phyloP scores from a whole-genome alignment of 176 grass and related monocot species.

The Carex cristatella region DNA sequence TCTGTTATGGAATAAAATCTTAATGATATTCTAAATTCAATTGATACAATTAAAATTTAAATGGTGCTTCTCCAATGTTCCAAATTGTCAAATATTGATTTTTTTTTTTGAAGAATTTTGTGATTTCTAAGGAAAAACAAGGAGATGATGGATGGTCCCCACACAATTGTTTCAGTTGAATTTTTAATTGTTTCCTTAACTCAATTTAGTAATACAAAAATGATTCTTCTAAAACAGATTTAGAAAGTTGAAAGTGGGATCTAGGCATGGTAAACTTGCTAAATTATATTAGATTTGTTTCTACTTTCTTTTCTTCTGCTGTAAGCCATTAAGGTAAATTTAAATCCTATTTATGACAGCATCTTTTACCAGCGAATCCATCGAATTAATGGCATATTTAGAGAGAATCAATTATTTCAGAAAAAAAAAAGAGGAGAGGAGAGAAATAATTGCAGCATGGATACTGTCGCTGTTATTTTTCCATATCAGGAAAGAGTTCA shows the following conservation, averaged over 20 bases:
- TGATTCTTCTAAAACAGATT: background rate
- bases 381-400: background rate
- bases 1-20: background rate
- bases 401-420: background rate
- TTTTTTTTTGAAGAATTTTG: too few species aligned
- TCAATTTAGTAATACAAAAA: background rate
- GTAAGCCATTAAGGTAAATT: background rate
- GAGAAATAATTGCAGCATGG: background rate
- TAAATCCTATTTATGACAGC: background rate
- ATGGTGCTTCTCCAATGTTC: background rate
- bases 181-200: too few species aligned
- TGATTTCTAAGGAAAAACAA: background rate
- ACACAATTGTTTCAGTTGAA: too few species aligned
- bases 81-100: background rate
- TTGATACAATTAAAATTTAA: background rate
- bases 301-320: background rate
- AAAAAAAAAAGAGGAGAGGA: background rate
- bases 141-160: too few species aligned
- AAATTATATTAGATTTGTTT: background rate
- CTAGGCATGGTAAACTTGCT: background rate
- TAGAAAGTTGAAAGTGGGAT: background rate
- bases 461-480: background rate
- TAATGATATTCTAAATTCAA: background rate
- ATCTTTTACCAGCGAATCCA: background rate
- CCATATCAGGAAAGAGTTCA: background rate